These are phyloP conservation scores for Pleurotus tuoliensis DNA, from an alignment of 768 basidiomycete species.

Conservation along the genomic window DNA sequence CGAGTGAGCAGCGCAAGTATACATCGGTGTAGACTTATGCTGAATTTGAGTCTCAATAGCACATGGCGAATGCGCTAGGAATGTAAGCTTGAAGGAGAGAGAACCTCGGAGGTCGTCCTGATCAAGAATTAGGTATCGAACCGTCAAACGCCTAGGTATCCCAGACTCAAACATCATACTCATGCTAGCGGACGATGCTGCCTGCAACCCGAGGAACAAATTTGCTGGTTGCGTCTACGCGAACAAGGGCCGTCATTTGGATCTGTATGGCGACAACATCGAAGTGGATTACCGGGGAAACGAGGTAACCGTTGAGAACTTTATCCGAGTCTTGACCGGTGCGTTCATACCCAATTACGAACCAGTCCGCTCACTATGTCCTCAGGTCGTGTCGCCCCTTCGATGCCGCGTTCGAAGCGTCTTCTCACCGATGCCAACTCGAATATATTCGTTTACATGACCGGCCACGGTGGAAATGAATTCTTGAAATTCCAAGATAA, in stretches of 20 bases:
- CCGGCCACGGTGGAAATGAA: conserved; percentile 96
- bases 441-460: conserved; percentile 97
- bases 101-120: not conserved
- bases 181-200: conserved; percentile 96
- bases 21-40: too few relatives aligned
- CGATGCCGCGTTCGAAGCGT: conserved; percentile 88
- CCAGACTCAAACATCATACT: conserved; percentile 99
- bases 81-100: conserved; percentile 55
- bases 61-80: conserved; percentile 97
- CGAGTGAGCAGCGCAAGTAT: conserved; percentile 50
- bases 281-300: conserved; percentile 99
- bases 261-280: conserved; percentile 94
- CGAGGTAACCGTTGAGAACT: conserved; percentile 96
- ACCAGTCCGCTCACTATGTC: not conserved
- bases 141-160: conserved; percentile 95
- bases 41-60: conserved; percentile 42
- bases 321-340: conserved; percentile 91
- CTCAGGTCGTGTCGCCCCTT: conserved; percentile 77
- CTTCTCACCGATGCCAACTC: conserved; percentile 86
- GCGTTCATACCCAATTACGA: conserved; percentile 17
- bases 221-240: conserved; percentile 93
- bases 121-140: conserved; percentile 73
- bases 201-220: conserved; percentile 89
- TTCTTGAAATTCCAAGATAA: conserved; percentile 99
- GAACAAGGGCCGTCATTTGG: conserved; percentile 75